phyloP scores from a whole-genome alignment of 177 flowering plant species.

The Vitis hybrid region DNA sequence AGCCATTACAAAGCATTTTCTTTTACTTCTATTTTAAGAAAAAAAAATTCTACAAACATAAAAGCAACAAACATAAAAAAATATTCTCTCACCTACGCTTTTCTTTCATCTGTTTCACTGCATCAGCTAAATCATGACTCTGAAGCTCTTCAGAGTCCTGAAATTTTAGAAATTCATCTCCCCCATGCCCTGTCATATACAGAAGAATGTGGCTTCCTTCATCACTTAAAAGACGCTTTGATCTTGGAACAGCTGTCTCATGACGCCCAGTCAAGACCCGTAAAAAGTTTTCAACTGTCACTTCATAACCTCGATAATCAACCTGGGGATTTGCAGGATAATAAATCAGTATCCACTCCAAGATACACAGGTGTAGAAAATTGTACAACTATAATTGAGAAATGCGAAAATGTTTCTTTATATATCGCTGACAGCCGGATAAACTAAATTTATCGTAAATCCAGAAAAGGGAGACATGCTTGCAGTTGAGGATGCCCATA shows the following conservation, averaged over 20 bases:
- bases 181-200: constrained; percentile 99
- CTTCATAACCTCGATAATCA: constrained; percentile 99
- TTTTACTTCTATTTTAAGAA: background rate
- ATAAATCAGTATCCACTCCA: constrained; percentile 8
- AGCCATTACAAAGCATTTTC: background rate
- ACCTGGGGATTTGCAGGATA: constrained; percentile 49
- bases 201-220: constrained; percentile 98
- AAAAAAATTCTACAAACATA: background rate
- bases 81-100: constrained; percentile 64
- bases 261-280: constrained; percentile 95
- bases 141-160: constrained; percentile 99
- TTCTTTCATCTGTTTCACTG: constrained; percentile 97
- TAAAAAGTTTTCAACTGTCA: constrained; percentile 89
- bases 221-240: constrained; percentile 96
- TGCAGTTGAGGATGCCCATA: too few relatives aligned
- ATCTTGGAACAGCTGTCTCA: constrained; percentile 92
- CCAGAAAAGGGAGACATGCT: too few relatives aligned
- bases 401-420: too few relatives aligned
- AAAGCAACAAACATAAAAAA: background rate
- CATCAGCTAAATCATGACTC: constrained; percentile 99
- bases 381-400: too few relatives aligned
- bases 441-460: too few relatives aligned
- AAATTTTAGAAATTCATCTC: constrained; percentile 94
- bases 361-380: background rate
- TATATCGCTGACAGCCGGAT: too few relatives aligned